Conservation (phyloP, 108 stramenopile species). For the Skeletonema menzelii region DNA sequence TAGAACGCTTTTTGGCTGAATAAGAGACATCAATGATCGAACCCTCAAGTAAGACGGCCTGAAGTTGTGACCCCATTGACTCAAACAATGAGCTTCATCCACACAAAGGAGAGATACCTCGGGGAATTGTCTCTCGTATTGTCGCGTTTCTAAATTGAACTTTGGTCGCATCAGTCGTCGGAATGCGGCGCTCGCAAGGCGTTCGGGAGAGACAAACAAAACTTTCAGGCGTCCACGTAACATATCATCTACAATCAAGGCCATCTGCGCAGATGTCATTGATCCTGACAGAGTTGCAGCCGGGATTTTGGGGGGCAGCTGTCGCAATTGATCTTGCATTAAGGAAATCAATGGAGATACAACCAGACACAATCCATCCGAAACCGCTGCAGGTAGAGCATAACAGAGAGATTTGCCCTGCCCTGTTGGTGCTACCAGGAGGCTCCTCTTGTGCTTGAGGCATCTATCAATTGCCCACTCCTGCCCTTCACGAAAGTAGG, state of each 20-base stretch:
- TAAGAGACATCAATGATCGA: constrained; percentile 56
- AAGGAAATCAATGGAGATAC: constrained; percentile 96
- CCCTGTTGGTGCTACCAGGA: constrained; percentile 97
- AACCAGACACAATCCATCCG: constrained; percentile 93
- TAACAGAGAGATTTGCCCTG: constrained; percentile 97
- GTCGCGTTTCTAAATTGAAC: constrained; percentile 73
- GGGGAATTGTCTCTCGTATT: constrained; percentile 70
- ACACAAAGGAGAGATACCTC: constrained; percentile 90
- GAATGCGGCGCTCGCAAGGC: constrained; percentile 86
- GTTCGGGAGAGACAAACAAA: constrained; percentile 92
- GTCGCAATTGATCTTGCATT: constrained; percentile 92
- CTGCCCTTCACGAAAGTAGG: constrained; percentile 82
- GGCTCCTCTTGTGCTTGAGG: constrained; percentile 63
- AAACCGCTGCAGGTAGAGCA: constrained; percentile 90
- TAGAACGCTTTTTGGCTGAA: constrained; percentile 78
- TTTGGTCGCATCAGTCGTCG: constrained; percentile 75
- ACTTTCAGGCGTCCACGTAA: constrained; percentile 76
- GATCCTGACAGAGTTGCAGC: constrained; percentile 85
- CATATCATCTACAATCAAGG: constrained; percentile 83
- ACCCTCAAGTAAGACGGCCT: constrained; percentile 90
- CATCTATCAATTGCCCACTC: constrained; percentile 91
- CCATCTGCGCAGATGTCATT: constrained; percentile 64
- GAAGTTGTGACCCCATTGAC: constrained; percentile 98
- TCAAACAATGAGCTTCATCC: constrained; percentile 91
- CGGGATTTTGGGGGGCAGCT: constrained; percentile 83